Base-by-base conservation (phyloP, 2,329 filamentous ascomycete genomes). In the Simplicillium aogashimaense region DNA sequence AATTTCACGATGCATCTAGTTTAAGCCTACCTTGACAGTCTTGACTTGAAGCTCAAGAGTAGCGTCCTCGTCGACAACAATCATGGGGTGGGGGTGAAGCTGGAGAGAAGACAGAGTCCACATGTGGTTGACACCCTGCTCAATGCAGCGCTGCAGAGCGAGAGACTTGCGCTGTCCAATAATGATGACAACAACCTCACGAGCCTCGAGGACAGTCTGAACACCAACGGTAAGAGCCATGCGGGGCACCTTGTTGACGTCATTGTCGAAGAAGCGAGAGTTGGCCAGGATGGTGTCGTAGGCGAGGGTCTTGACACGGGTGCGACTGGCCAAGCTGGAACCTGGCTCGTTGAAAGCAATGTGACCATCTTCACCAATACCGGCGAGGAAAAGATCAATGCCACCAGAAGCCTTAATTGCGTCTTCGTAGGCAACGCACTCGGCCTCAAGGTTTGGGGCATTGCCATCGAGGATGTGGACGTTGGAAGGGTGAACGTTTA, bases 331-430 rank as follows among this genome's bases (percentile, higher is more conserved):
- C 45, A 94, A 65, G 44, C 81, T 86, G 10, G 83, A 88, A 32
- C 86, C 86, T 4, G 86, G 86, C 63, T 94, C 86, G 61, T 94
- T 94, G 73, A 94, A 94, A 37, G 86, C 86, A 47, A 94, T 86
- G 61, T 94, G 86, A 5, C 86, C 86, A 56, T 94, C 86, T 41
- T 86, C 82, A 25, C 86, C 86, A 41, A 94, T 87, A 33, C 86
- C 86, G 13, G 84, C 85, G 4, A 94, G 73, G 64, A 92, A 94
- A 18, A 92, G 74, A 58, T 92, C 85, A 47, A 94, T 92, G 38
- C 86, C 86, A 37, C 86, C 86, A 25, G 69, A 76, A 32, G 69
- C 67, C 55, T 76, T 76, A 61, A 94, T 92, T 54, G 82, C 79
- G 40, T 78, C 78, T 62, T 94, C 86, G 56, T 90, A 94, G 35